Evolutionary conservation across 768 basidiomycete species (phyloP), one percentile per base, ranked within the genome.

Genomic region (Boletus speciosus): DNA sequence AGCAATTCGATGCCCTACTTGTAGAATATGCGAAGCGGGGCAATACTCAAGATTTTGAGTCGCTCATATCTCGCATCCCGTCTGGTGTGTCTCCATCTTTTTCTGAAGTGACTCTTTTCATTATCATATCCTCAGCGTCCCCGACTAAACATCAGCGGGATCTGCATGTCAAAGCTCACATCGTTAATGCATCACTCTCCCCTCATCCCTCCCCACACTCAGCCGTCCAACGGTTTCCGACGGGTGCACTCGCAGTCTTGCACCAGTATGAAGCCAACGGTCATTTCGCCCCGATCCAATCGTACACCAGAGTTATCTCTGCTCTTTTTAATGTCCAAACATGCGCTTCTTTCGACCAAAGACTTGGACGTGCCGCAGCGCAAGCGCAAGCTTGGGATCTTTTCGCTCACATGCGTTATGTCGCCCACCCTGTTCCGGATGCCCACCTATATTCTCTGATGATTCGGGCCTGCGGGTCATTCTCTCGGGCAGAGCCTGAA

Each of bases 351-450:
- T 58, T 58, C 16, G 44, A 56, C 7, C 25, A 58, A 25, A 37
- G 53, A 23, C 55, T 78, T 1, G 68, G 68, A 32, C 58, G 75
- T 29, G 73, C 81, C 4, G 61, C 78, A 1, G 81, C 81, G 2
- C 81, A 80, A 32, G 88, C 90, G 0, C 86, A 91, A 56, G 95
- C 90, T 3, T 97, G 93, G 92, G 92, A 98, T 65, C 80, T 98
- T 38, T 98, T 92, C 69, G 76, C 89, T 2, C 96, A 99, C 70
- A 95, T 97, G 90, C 90, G 96, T 43, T 94, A 97, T 56, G 90
- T 91, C 14, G 92, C 96, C 1, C 93, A 98, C 66, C 85, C 93
- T 1, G 73, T 74, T 4, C 94, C 95, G 0, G 84, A 88, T 57
- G 76, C 76, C 14, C 69, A 77, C 23, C 75, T 95, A 7, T 98